Conservation (phyloP, 1,284 basidiomycete species). For the Puccinia coronata region DNA sequence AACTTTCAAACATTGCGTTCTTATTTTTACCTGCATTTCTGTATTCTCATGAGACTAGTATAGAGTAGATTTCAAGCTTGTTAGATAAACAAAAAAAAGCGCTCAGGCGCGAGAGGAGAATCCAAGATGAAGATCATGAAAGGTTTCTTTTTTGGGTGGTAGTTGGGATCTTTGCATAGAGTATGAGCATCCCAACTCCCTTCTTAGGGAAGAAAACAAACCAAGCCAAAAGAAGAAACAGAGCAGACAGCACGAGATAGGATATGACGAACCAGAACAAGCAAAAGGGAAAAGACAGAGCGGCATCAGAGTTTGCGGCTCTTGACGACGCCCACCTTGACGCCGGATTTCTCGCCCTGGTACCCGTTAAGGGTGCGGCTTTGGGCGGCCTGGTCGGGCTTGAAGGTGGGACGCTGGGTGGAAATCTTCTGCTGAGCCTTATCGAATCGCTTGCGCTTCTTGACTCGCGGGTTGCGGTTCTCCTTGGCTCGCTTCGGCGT, state of each 20-base stretch:
- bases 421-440: conserved; percentile 87
- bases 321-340: conserved; percentile 77
- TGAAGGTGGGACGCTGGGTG: conserved; percentile 84
- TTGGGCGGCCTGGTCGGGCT: conserved; percentile 67
- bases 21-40: too few species aligned
- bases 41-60: too few species aligned
- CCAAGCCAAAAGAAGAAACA: too few species aligned
- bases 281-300: background rate
- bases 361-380: conserved; percentile 62
- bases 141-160: too few species aligned
- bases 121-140: too few species aligned
- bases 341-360: conserved; percentile 69
- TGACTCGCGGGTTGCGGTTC: conserved; percentile 91
- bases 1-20: too few species aligned
- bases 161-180: too few species aligned
- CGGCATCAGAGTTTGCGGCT: conserved; percentile 66
- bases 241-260: background rate
- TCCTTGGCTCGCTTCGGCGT: conserved; percentile 78
- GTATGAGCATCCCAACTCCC: too few species aligned
- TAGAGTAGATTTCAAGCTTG: too few species aligned
- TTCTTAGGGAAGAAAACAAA: too few species aligned
- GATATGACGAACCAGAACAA: background rate
- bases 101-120: too few species aligned
- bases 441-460: conserved; percentile 87
- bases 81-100: too few species aligned